These are phyloP conservation scores for Diaporthe sp. DNA, from an alignment of 2,329 filamentous ascomycete species.

Conservation along the genomic window DNA sequence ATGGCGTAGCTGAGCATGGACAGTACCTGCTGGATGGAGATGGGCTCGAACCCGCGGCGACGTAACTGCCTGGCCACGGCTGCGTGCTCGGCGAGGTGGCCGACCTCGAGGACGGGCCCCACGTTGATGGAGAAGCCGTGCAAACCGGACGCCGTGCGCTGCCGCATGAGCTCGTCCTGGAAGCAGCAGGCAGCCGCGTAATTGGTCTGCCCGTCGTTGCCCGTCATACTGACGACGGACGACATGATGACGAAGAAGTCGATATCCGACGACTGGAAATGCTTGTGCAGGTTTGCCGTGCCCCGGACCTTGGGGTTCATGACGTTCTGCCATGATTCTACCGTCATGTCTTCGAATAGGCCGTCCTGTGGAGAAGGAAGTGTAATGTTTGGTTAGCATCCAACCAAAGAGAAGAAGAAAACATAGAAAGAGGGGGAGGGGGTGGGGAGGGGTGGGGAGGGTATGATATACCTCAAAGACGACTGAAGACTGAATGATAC, in stretches of 20 bases:
- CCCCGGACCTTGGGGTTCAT: conserved; percentile 61
- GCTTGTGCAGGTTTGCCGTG: conserved; percentile 63
- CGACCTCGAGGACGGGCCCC: background rate
- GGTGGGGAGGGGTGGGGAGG: too few species aligned
- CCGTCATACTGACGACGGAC: background rate
- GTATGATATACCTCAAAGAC: too few species aligned
- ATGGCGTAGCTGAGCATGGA: too few species aligned
- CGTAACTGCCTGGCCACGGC: background rate
- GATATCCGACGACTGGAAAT: conserved; percentile 50
- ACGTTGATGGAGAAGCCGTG: background rate
- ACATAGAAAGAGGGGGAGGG: too few species aligned
- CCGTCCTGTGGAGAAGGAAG: conserved; percentile 61
- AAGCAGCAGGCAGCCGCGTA: background rate
- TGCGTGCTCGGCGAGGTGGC: background rate
- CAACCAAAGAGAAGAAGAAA: too few species aligned
- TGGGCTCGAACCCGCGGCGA: too few species aligned
- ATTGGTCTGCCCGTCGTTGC: background rate
- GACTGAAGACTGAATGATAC: too few species aligned
- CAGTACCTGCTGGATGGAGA: too few species aligned
- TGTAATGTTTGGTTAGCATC: too few species aligned
- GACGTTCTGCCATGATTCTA: conserved; percentile 54
- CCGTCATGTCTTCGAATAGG: conserved; percentile 63
- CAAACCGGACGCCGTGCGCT: background rate
- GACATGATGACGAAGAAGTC: conserved; percentile 59
- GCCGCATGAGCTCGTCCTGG: background rate